Percentiles rank a stretch among this genome's conserved stretches.
Conservation (phyloP, 176 grass and related monocot species). For the Ensete glaucum region DNA sequence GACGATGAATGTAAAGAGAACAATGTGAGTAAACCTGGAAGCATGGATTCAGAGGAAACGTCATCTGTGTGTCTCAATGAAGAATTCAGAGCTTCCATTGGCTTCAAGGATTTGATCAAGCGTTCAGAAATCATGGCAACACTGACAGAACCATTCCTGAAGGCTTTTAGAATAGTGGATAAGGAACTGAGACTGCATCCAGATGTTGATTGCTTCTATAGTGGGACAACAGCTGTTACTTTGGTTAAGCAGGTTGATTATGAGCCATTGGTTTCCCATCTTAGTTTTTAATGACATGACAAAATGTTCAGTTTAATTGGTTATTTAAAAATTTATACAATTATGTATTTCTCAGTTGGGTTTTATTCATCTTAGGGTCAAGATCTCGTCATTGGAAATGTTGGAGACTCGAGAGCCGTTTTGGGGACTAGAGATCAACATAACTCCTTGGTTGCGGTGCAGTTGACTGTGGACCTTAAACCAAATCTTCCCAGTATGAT, state of each 20-base stretch:
- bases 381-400: slow-evolving; percentile 15
- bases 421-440: slow-evolving; percentile 13
- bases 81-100: slow-evolving; percentile 23
- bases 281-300: neutral
- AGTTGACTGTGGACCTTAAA: slow-evolving; percentile 11
- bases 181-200: slow-evolving; percentile 70
- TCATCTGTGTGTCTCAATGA: slow-evolving; percentile 33
- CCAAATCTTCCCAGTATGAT: slow-evolving; percentile 10
- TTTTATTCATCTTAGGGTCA: slow-evolving; percentile 2
- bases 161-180: slow-evolving; percentile 66
- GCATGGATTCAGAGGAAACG: slow-evolving; percentile 38
- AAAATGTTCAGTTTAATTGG: too few relatives aligned
- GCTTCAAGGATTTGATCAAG: slow-evolving; percentile 28
- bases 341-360: neutral
- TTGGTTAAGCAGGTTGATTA: slow-evolving; percentile 68
- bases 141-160: slow-evolving; percentile 57
- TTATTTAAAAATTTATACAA: neutral
- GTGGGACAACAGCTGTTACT: slow-evolving; percentile 81
- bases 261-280: neutral
- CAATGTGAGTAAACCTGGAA: slow-evolving; percentile 36
- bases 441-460: slow-evolving; percentile 9
- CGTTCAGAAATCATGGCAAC: slow-evolving; percentile 27
- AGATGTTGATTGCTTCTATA: slow-evolving; percentile 71
- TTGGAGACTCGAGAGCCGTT: slow-evolving; percentile 18
- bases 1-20: slow-evolving; percentile 33